Evolutionary conservation across 2,329 filamentous ascomycete species (phyloP).

Genomic region (Trichothecium sympodiale): DNA sequence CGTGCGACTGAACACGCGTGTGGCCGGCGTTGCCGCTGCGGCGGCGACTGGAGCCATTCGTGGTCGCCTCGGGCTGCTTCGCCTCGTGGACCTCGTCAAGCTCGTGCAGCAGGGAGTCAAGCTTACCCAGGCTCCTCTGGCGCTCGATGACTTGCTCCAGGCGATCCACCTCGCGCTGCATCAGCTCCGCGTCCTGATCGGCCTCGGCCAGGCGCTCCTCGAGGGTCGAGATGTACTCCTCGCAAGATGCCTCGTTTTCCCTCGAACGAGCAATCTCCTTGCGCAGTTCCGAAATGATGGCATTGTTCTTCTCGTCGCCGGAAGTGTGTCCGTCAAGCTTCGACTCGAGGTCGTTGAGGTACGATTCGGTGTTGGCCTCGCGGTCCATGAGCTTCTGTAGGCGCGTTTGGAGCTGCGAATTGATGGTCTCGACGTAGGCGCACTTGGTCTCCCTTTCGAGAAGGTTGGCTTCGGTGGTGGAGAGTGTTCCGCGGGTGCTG

Average conservation of each 20-base stretch:
- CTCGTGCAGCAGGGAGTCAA: slow-evolving; percentile 86
- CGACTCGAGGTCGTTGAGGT: slow-evolving; percentile 81
- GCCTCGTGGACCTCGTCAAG: slow-evolving; percentile 66
- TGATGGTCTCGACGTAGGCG: slow-evolving; percentile 86
- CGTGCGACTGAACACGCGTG: slow-evolving; percentile 41
- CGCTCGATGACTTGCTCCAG: slow-evolving; percentile 92
- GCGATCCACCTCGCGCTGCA: slow-evolving; percentile 92
- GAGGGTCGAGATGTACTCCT: slow-evolving; percentile 94
- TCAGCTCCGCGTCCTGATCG: slow-evolving; percentile 89
- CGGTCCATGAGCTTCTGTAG: slow-evolving; percentile 90
- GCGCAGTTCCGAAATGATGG: slow-evolving; percentile 74
- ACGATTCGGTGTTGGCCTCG: slow-evolving; percentile 83
- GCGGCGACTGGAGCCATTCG: slow-evolving; percentile 29
- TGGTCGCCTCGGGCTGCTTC: slow-evolving; percentile 23
- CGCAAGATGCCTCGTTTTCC: slow-evolving; percentile 80
- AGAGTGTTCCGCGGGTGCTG: slow-evolving; percentile 72
- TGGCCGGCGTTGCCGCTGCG: slow-evolving; percentile 34
- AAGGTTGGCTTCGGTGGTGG: slow-evolving; percentile 73
- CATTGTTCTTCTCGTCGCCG: slow-evolving; percentile 85
- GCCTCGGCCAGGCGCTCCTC: slow-evolving; percentile 92
- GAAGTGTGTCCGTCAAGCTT: slow-evolving; percentile 84
- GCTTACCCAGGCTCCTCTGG: slow-evolving; percentile 85
- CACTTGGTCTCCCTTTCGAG: slow-evolving; percentile 91
- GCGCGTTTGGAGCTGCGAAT: slow-evolving; percentile 76
- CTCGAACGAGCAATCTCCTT: slow-evolving; percentile 82